These are phyloP conservation scores for Paraphoma chrysanthemicola DNA, from an alignment of 2,329 filamentous ascomycete genomes.

Conservation along the genomic window DNA sequence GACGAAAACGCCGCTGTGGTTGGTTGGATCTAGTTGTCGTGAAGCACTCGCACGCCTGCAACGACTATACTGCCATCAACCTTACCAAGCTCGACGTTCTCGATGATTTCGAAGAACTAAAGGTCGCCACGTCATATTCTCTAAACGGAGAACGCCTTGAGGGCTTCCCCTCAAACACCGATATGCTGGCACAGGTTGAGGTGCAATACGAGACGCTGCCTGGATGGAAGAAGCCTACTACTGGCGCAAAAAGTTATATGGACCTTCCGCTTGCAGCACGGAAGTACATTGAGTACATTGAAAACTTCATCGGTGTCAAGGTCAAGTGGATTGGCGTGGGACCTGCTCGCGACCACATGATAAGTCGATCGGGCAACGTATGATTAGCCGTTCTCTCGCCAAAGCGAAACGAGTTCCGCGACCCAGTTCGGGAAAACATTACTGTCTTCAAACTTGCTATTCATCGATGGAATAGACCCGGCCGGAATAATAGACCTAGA, in stretches of 20 bases:
- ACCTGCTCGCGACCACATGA: constrained; percentile 70
- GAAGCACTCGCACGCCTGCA: constrained; percentile 69
- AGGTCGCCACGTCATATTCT: constrained; percentile 75
- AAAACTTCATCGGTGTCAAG: constrained; percentile 69
- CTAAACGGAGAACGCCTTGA: constrained; percentile 63
- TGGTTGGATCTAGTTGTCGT: constrained; percentile 74
- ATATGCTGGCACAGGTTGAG: constrained; percentile 64
- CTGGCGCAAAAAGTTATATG: constrained; percentile 64
- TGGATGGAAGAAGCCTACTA: constrained; percentile 73
- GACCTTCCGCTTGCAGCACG: constrained; percentile 70
- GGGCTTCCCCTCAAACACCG: constrained; percentile 71
- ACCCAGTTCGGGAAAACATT: neutral
- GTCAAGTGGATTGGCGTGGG: constrained; percentile 73
- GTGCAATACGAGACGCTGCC: constrained; percentile 72
- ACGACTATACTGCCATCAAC: constrained; percentile 72
- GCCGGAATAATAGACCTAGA: neutral
- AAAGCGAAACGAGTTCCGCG: too few relatives aligned
- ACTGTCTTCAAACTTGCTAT: neutral
- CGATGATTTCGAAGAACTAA: constrained; percentile 76
- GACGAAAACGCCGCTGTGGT: constrained; percentile 67
- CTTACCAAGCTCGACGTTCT: constrained; percentile 74
- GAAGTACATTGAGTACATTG: constrained; percentile 72
- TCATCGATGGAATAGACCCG: neutral
- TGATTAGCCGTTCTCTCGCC: neutral
- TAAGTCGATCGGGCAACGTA: constrained; percentile 33